These are phyloP conservation scores for Paecilomyces sp. DNA, from an alignment of 2,329 filamentous ascomycete genomes.

Conservation along the genomic window DNA sequence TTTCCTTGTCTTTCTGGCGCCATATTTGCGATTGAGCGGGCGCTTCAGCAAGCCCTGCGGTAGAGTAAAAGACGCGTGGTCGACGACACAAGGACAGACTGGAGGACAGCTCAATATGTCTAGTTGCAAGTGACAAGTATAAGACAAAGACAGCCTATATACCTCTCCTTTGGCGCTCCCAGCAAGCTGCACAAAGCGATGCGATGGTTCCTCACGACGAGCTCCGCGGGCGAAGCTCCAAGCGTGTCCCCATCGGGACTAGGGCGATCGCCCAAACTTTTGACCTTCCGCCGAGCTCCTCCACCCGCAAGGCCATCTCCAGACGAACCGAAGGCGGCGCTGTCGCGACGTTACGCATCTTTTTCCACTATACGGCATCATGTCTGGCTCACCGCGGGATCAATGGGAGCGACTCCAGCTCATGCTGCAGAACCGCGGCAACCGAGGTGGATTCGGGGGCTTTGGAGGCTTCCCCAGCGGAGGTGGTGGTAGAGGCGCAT, in stretches of 20 bases:
- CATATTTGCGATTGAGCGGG: conserved; percentile 22
- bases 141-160: neutral
- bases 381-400: conserved; percentile 54
- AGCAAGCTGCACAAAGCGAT: neutral
- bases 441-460: conserved; percentile 43
- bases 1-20: conserved; percentile 38
- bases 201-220: neutral
- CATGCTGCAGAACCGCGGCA: conserved; percentile 48
- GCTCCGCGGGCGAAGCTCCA: neutral
- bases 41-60: neutral
- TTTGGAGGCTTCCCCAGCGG: conserved; percentile 44
- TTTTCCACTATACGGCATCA: conserved; percentile 22
- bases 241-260: conserved; percentile 2
- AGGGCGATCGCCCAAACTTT: conserved; percentile 18
- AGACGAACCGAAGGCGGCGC: neutral
- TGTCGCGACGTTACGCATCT: conserved; percentile 10
- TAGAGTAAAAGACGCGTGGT: neutral
- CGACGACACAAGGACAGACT: neutral
- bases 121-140: neutral
- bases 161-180: conserved; percentile 1
- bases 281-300: conserved; percentile 8
- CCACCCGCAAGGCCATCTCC: conserved; percentile 4
- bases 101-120: neutral
- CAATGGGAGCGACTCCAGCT: conserved; percentile 60
- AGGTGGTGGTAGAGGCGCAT: conserved; percentile 45